Base-by-base conservation (phyloP, 2,329 filamentous ascomycete species). In the Pseudocercospora musae region DNA sequence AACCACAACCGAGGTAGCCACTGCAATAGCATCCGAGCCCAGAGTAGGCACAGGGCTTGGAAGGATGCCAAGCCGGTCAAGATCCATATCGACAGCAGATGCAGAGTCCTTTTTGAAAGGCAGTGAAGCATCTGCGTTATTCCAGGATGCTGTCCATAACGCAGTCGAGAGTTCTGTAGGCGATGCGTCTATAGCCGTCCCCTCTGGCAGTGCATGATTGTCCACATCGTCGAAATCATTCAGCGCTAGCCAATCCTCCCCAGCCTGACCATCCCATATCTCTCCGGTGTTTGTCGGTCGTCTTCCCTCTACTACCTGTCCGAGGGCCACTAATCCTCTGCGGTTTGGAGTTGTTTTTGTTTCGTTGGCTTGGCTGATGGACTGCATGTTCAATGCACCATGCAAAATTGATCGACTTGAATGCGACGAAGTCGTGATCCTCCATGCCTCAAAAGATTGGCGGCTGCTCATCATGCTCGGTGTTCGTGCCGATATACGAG, bases 211-310 rank as follows among this genome's bases (percentile, higher is more conserved):
- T 1, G 48, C 48, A 18, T 52, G 48, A 18, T 52, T 52, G 48
- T 52, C 48, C 4, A 52, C 48, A 31, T 52, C 48, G 87, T 99
- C 53, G 95, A 99, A 77, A 92, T 98, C 0, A 87, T 92, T 0
- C 93, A 96, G 72, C 91, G 88, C 69, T 96, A 95, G 76, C 48
- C 48, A 52, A 15, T 52, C 48, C 18, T 52, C 21, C 20, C 48
- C 48, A 7, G 48, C 48, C 10, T 52, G 23, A 2, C 48, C 48
- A 31, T 52, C 48, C 48, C 48, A 52, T 11, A 52, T 52, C 23
- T 52, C 48, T 1, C 25, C 21, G n/a, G 15, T 31, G 4, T 29
- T 29, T 2, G 48, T 52, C 15, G 48, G 48, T 52, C 48, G 48
- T 18, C n/a, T 20, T 5, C 44, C 44, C 13, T 48, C 44, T 48